Base-by-base conservation (phyloP, 2,329 filamentous ascomycete genomes). In the Nectriaceae sp. region DNA sequence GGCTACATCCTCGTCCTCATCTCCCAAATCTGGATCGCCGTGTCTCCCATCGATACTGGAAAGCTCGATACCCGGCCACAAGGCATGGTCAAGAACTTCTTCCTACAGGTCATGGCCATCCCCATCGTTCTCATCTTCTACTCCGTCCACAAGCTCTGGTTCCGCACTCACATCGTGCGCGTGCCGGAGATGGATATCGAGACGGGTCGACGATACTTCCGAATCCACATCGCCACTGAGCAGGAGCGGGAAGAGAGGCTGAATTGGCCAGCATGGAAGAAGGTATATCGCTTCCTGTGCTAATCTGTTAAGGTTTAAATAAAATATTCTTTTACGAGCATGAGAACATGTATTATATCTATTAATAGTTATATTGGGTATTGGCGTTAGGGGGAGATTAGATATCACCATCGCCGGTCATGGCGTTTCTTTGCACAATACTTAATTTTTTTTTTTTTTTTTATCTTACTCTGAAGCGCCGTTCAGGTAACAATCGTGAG, bases 21-120 rank as follows among this genome's bases (percentile, higher is more conserved):
- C 26, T 89, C 89, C 1, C 91, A 97, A 68, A 92, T 96, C 71
- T 97, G 90, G 89, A 84, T 88, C 39, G 90, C 88, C 20, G 84
- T 89, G 3, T 90, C 85, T 61, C 91, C 92, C 2, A 78, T 93
- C 20, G 78, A 74, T 8, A 84, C 80, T 59, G 62, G 54, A 0
- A 46, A 46, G 6, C 19, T 63, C 3, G 49, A 69, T 0, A 74
- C 74, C 64, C 74, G 73, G 0, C 49, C 73, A 1, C 36, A 60
- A 0, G 68, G 75, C 3, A 73, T 83, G 16, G 79, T 80, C 0
- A 67, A 82, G 55, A 83, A 76, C 54, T 95, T 93, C 70, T 96
- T 96, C 69, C 71, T 86, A 46, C 77, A 80, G 47, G 89, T 86
- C 64, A 76, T 90, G 55, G 85, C 85, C 2, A 82, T 83, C 1